Evolutionary conservation across 305 asterid species (phyloP).

Genomic region (Fraxinus xanthoxyloides): DNA sequence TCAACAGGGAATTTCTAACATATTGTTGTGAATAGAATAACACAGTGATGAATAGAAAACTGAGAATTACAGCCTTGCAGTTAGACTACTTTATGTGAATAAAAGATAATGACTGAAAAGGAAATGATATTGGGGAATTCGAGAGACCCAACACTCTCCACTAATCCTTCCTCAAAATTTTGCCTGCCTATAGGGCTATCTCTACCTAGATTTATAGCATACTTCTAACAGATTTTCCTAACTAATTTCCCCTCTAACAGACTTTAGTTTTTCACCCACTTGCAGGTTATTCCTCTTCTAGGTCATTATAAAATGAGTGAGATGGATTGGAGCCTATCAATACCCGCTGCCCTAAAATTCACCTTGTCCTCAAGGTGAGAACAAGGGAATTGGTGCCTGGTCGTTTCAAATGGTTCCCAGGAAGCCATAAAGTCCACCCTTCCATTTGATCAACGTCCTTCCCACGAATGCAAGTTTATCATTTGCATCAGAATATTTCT

Average conservation of each 20-base stretch:
- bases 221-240: background rate
- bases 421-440: background rate
- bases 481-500: constrained; percentile 71
- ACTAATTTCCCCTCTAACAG: background rate
- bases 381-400: background rate
- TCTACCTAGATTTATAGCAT: background rate
- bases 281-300: background rate
- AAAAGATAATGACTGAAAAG: background rate
- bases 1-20: background rate
- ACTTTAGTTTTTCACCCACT: background rate
- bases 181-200: background rate
- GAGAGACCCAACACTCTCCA: background rate
- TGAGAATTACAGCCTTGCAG: background rate
- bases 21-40: background rate
- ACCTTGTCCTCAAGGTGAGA: background rate
- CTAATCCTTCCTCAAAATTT: background rate
- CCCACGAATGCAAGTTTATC: constrained; percentile 69
- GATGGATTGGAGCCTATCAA: background rate
- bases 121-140: background rate
- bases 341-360: background rate
- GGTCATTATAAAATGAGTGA: background rate
- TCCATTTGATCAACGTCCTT: constrained; percentile 53
- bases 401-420: background rate
- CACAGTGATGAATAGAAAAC: background rate
- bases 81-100: background rate